phyloP scores from a whole-genome alignment of 1,284 basidiomycete genomes.

The Vanrija sp. region DNA sequence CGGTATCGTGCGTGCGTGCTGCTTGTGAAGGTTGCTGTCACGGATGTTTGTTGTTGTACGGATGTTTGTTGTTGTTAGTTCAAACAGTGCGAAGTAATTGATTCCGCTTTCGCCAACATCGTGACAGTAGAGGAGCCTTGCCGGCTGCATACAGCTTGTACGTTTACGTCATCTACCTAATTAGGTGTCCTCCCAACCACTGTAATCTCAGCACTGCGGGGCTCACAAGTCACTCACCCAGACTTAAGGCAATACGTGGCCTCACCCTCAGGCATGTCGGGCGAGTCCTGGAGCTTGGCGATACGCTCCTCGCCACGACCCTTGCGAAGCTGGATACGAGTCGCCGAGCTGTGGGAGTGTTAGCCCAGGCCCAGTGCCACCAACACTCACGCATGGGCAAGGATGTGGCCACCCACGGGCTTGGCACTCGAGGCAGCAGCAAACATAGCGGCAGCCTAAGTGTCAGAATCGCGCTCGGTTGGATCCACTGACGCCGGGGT shows the following conservation, averaged over 20 bases:
- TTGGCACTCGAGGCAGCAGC: conserved; percentile 82
- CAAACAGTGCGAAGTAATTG: no score
- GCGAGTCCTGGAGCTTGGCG: conserved; percentile 90
- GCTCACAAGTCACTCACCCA: conserved; percentile 28
- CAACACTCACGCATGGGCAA: conserved; percentile 45
- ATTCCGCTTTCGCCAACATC: no score
- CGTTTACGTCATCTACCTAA: background rate
- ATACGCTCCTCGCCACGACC: conserved; percentile 91
- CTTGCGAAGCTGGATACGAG: conserved; percentile 51
- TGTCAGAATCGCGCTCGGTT: background rate
- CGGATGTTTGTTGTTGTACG: no score
- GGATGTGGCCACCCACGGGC: conserved; percentile 62
- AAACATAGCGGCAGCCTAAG: conserved; percentile 75
- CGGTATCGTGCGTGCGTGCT: no score
- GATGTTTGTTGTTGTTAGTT: no score
- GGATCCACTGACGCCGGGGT: conserved; percentile 63
- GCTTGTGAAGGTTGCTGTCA: no score
- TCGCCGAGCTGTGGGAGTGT: conserved; percentile 32
- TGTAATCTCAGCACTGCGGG: conserved; percentile 6
- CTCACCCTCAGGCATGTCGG: conserved; percentile 85
- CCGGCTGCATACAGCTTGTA: no score
- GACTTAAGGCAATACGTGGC: conserved; percentile 74
- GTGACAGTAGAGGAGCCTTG: no score
- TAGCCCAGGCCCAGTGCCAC: background rate
- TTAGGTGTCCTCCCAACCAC: conserved; percentile 30